Percentiles rank a stretch among this genome's conserved stretches.
Evolutionary conservation across 2,329 filamentous ascomycete species (phyloP).

Genomic region (Aspergillus hiratsukae): DNA sequence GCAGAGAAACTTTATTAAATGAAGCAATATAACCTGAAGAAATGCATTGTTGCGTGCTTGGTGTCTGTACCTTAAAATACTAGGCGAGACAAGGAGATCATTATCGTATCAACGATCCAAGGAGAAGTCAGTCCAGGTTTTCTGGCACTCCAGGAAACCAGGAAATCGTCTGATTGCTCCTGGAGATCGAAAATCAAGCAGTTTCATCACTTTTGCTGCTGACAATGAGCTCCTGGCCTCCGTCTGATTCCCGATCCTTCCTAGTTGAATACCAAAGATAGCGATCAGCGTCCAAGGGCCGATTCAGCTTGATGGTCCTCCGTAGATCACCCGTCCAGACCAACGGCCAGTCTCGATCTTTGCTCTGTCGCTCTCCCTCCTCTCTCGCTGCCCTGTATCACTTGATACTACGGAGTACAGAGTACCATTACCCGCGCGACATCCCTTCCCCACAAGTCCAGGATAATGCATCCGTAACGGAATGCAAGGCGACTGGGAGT

Average conservation of each 20-base stretch:
- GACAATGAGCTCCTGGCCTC: neutral
- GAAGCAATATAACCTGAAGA: conserved; percentile 10
- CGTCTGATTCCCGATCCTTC: neutral
- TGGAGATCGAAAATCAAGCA: neutral
- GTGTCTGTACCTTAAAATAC: neutral
- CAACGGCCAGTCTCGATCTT: neutral
- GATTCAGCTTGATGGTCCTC: conserved; percentile 1
- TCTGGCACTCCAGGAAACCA: neutral
- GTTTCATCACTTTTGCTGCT: neutral
- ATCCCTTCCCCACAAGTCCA: neutral
- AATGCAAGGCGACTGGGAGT: neutral
- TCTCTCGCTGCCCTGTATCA: neutral
- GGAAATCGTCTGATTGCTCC: neutral
- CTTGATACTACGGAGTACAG: neutral
- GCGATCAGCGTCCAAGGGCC: neutral
- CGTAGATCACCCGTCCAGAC: conserved; percentile 10
- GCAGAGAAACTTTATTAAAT: neutral
- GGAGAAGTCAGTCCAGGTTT: neutral
- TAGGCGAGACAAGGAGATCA: neutral
- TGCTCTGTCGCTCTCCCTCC: neutral
- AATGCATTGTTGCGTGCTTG: conserved; percentile 2
- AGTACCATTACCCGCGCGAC: neutral
- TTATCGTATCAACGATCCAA: neutral
- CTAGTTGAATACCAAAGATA: neutral
- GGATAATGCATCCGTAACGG: neutral